phyloP scores from a whole-genome alignment of 257 asterid genomes.

The Thymus quinquecostatus region DNA sequence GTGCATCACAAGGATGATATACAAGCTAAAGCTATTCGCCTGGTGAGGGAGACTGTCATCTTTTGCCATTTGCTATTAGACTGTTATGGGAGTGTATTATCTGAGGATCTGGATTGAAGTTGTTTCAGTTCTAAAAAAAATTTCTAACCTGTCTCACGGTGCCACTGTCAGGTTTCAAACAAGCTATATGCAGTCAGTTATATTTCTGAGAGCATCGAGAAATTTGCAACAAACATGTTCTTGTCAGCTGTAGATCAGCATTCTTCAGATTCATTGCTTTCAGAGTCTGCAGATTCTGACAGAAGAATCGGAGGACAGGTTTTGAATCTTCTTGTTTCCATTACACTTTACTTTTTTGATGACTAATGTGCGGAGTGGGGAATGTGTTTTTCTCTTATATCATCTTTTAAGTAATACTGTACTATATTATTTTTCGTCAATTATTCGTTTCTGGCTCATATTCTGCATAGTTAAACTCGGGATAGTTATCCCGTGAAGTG shows the following conservation, averaged over 20 bases:
- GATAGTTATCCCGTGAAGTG: neutral
- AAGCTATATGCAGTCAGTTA: constrained; percentile 68
- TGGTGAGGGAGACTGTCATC: constrained; percentile 54
- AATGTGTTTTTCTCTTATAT: neutral
- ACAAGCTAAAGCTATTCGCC: constrained; percentile 90
- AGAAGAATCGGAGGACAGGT: constrained; percentile 74
- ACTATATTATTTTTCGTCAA: neutral
- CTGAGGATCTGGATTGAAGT: constrained; percentile 14
- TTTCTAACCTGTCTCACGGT: constrained; percentile 30
- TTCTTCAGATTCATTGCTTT: constrained; percentile 53
- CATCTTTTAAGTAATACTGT: neutral
- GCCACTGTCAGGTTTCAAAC: constrained; percentile 77
- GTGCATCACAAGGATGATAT: constrained; percentile 81
- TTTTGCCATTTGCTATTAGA: constrained; percentile 19
- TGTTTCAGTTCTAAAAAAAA: constrained; percentile 26
- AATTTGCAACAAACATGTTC: constrained; percentile 75
- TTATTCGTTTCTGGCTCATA: neutral
- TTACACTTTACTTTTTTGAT: neutral
- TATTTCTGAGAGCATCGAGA: constrained; percentile 77
- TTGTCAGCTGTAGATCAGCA: constrained; percentile 68
- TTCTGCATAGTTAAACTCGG: neutral
- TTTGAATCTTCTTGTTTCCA: constrained; percentile 25
- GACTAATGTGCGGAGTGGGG: neutral
- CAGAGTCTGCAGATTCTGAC: constrained; percentile 49
- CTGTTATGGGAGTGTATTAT: constrained; percentile 7